Base-by-base conservation (phyloP, 2,329 filamentous ascomycete genomes). In the Zasmidium citrigriseum region DNA sequence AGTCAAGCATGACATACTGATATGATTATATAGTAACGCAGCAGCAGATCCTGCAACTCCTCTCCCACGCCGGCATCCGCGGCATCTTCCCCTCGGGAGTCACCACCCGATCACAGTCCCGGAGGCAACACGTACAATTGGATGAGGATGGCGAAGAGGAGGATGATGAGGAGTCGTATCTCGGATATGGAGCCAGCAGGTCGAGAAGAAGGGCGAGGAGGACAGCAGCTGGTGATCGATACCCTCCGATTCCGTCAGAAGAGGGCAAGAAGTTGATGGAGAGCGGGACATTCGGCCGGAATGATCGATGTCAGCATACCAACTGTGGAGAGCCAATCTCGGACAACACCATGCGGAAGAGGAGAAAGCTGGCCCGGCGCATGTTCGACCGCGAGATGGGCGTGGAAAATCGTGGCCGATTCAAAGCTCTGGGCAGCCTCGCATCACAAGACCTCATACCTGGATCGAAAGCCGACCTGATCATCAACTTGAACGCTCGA, bases 361-460 rank as follows among this genome's bases (percentile, higher is more conserved):
- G 83, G 65, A 80, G 77, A 65, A 82, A 77, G 46, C 73, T 96
- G 18, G 83, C 87, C 11, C 83, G 85, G 57, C 84, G 89, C 47
- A 81, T 97, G 62, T 82, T 98, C 65, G 89, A 90, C 72, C 85
- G 93, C 46, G 92, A 97, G 73, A 75, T 97, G 29, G 93, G 90
- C 0, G 71, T 89, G n/a, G 86, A 86, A 16, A 72, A 77, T 46
- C 80, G 82, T 51, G 82, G 83, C 5, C 78, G 82, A 2, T 82
- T 83, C 54, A 84, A 82, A 56, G 83, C 80, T 59, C 78, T 85
- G n/a, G 87, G 86, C 59, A 82, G 83, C 51, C 77, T 93, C 21
- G 86, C 96, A 21, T 60, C 65, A 2, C 70, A 95, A 83, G 83
- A 83, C 25, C 82, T 96, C 78, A 86, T 97, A 58, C 93, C 95